phyloP scores from a whole-genome alignment of 148 eudicot species.

The Cornus kousa region DNA sequence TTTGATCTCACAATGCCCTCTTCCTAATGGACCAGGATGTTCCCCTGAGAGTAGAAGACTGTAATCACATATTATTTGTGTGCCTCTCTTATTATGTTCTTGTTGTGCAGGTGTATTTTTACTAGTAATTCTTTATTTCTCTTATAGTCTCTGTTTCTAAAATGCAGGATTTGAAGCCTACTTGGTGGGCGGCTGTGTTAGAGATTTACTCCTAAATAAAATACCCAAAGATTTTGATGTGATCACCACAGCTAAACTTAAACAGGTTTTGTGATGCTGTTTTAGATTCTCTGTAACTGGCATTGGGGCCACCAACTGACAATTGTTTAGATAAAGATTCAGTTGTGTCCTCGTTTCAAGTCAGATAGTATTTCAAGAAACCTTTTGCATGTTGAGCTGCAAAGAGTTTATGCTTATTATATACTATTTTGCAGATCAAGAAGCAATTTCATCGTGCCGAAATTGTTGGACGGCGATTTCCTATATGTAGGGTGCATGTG shows the following conservation, averaged over 20 bases:
- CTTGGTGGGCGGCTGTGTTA: conserved; percentile 96
- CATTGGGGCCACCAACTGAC: too few species aligned
- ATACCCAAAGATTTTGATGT: conserved; percentile 92
- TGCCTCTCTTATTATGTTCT: background rate
- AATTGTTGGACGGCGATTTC: conserved; percentile 79
- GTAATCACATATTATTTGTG: background rate
- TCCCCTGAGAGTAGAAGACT: background rate
- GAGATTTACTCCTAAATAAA: conserved; percentile 79
- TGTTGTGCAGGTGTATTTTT: background rate
- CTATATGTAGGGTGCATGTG: conserved; percentile 68
- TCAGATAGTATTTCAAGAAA: too few species aligned
- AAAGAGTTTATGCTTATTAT: background rate
- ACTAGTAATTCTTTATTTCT: background rate
- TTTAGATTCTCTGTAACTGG: background rate
- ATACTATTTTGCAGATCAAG: conserved; percentile 43
- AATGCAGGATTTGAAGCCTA: conserved; percentile 80
- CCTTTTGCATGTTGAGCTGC: conserved; percentile 3
- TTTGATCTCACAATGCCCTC: background rate
- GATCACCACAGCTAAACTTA: conserved; percentile 75
- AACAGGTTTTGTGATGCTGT: conserved; percentile 39
- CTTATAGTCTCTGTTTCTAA: background rate
- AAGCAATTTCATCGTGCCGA: conserved; percentile 47
- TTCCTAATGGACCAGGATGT: background rate
- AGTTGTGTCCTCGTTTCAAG: too few species aligned
- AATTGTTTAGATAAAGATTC: too few species aligned